Base-by-base conservation (phyloP, 371 early-diverging fungal genomes). In the Mucor racemosus region DNA sequence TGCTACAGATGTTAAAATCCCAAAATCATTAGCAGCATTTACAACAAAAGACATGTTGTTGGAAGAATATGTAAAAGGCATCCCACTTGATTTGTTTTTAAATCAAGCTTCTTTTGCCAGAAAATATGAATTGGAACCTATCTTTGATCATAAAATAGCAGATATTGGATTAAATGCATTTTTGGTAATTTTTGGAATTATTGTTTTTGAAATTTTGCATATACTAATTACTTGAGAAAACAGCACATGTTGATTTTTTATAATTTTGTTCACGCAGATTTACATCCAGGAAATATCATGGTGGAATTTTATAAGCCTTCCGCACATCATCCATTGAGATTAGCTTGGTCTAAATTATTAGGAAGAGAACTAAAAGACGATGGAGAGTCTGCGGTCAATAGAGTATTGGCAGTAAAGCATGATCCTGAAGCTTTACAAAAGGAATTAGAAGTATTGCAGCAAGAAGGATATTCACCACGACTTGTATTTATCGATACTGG, bases 241-340 rank as follows among this genome's bases (percentile, higher is more conserved):
- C 74, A 89, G 89, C 86, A 91, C 41, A 97, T 97, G 97, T 84
- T 96, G 6, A 90, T 95, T 31, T 82, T 91, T 56, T 93, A 95
- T 75, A 96, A 97, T 73, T 95, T 95, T 81, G 91, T 94, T 10
- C 98, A 97, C 72, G 95, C 95, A 5, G 97, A 98, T 76, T 75
- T 97, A 59, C 97, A 96, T 66, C 97, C 97, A 1, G 96, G 98
- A 21, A 98, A 98, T 73, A 95, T 97, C 42, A 82, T 95, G 82
- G 90, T 98, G 8, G 87, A 90, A 15, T 95, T 97, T 72, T 82
- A 86, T 61, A 88, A 88, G 61, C 91, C 88, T 8, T 80, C 85
- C n/a, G 82, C 82, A 8, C 76, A 87, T 63, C 79, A 84, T 71
- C 74, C 88, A n/a, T 66, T 87, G 69, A 77, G 86, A 64, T 68